These are phyloP conservation scores for Epichloe hybrida DNA, from an alignment of 2,329 filamentous ascomycete genomes.

Conservation along the genomic window DNA sequence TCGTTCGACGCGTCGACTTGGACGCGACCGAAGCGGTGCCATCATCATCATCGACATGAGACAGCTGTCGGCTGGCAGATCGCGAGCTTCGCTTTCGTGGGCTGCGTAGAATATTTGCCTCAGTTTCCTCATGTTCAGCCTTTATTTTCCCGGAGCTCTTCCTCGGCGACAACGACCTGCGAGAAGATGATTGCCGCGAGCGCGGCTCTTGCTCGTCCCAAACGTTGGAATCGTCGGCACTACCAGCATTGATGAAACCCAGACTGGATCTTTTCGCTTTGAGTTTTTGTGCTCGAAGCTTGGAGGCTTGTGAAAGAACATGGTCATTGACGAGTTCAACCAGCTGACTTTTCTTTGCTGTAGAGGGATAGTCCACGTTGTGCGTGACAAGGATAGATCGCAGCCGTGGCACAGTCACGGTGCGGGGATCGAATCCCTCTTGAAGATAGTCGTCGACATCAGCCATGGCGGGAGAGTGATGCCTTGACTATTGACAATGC, in stretches of 20 bases:
- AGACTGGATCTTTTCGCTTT: slow-evolving; percentile 74
- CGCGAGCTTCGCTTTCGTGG: slow-evolving; percentile 42
- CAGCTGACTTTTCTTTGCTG: slow-evolving; percentile 82
- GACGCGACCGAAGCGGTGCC: slow-evolving; percentile 23
- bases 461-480: slow-evolving; percentile 30
- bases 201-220: slow-evolving; percentile 46
- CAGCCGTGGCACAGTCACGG: slow-evolving; percentile 74
- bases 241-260: slow-evolving; percentile 62
- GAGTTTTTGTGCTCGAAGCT: slow-evolving; percentile 60
- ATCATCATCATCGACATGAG: slow-evolving; percentile 34
- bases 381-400: slow-evolving; percentile 86
- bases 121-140: slow-evolving; percentile 34
- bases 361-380: slow-evolving; percentile 72
- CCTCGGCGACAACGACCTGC: slow-evolving; percentile 41
- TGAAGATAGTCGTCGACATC: slow-evolving; percentile 75
- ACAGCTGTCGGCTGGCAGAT: slow-evolving; percentile 39
- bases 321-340: slow-evolving; percentile 71
- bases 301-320: slow-evolving; percentile 63
- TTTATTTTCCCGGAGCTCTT: slow-evolving; percentile 40
- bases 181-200: slow-evolving; percentile 34
- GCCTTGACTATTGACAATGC: slow-evolving; percentile 1
- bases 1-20: slow-evolving; percentile 31
- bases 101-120: slow-evolving; percentile 25
- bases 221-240: slow-evolving; percentile 50
- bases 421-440: slow-evolving; percentile 70